phyloP scores from a whole-genome alignment of 306 rosid genomes.

The Biancaea sappan region DNA sequence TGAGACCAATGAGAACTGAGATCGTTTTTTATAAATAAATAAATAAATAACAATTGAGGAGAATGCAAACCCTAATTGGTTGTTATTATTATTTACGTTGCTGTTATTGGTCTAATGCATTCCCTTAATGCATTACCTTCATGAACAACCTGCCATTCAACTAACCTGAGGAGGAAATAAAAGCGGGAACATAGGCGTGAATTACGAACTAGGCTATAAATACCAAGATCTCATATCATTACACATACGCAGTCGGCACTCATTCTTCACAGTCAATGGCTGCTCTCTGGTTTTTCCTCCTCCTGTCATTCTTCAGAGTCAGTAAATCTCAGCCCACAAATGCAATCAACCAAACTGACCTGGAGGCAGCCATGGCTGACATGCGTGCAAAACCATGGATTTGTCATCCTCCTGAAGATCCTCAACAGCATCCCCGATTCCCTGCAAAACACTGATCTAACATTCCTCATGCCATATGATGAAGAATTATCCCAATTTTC shows the following conservation, averaged over 20 bases:
- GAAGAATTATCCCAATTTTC: constrained; percentile 53
- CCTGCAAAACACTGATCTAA: constrained; percentile 40
- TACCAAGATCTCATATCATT: constrained; percentile 19
- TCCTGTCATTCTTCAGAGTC: constrained; percentile 41
- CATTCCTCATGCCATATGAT: constrained; percentile 61
- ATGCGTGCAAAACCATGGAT: constrained; percentile 56
- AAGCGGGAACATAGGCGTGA: constrained; percentile 25
- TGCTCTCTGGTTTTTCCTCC: constrained; percentile 50
- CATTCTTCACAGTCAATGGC: constrained; percentile 35
- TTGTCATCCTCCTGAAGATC: constrained; percentile 63
- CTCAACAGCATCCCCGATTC: constrained; percentile 46
- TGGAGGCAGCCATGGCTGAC: constrained; percentile 55
- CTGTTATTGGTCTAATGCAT: no score
- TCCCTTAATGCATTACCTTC: constrained; percentile 14
- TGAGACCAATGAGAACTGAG: no score
- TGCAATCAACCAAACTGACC: constrained; percentile 50
- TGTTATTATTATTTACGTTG: no score
- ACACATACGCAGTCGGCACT: constrained; percentile 14
- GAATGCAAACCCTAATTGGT: no score
- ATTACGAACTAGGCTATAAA: constrained; percentile 23
- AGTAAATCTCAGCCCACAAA: constrained; percentile 40
- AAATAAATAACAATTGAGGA: no score
- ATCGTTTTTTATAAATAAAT: no score
- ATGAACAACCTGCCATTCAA: constrained; percentile 45
- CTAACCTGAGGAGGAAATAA: constrained; percentile 30